Evolutionary conservation across 2,329 filamentous ascomycete genomes (phyloP).

Genomic region (Delphinella strobiligena): DNA sequence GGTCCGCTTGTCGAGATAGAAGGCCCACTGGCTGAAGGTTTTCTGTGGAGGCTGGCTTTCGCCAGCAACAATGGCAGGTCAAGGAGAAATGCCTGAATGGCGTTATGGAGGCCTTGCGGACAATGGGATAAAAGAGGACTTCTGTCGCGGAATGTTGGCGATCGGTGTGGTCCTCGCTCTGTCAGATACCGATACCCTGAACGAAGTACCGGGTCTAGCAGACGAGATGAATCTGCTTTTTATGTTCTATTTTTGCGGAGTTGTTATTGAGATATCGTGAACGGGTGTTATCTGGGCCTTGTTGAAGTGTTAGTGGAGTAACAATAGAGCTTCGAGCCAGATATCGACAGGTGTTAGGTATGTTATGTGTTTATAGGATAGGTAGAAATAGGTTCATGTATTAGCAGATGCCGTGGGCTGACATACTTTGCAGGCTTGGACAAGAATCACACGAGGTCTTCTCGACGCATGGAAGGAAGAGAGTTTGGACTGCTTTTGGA

Average conservation of each 20-base stretch:
- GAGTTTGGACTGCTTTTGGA: too few species aligned
- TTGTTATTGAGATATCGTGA: slow-evolving; percentile 1
- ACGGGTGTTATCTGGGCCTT: slow-evolving; percentile 56
- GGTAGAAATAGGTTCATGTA: neutral
- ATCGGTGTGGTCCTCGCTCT: slow-evolving; percentile 48
- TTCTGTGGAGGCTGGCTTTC: slow-evolving; percentile 62
- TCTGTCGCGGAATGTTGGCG: slow-evolving; percentile 80
- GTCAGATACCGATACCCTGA: slow-evolving; percentile 74
- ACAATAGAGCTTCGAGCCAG: slow-evolving; percentile 9
- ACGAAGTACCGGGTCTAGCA: slow-evolving; percentile 74
- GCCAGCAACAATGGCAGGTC: slow-evolving; percentile 60
- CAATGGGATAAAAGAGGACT: slow-evolving; percentile 71
- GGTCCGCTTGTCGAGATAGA: slow-evolving; percentile 91
- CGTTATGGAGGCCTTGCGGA: slow-evolving; percentile 85
- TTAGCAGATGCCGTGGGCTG: neutral
- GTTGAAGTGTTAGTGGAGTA: slow-evolving; percentile 7
- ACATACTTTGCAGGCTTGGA: slow-evolving; percentile 89
- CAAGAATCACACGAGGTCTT: slow-evolving; percentile 82
- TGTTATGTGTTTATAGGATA: too few species aligned
- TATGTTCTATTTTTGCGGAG: slow-evolving; percentile 18
- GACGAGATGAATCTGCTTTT: slow-evolving; percentile 50
- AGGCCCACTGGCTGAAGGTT: slow-evolving; percentile 65
- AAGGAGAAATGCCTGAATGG: slow-evolving; percentile 48
- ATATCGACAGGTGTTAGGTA: too few species aligned
- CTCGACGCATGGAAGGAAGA: slow-evolving; percentile 66